These are phyloP conservation scores for Malbranchea cinnamomea DNA, from an alignment of 2,329 filamentous ascomycete genomes.

Conservation along the genomic window DNA sequence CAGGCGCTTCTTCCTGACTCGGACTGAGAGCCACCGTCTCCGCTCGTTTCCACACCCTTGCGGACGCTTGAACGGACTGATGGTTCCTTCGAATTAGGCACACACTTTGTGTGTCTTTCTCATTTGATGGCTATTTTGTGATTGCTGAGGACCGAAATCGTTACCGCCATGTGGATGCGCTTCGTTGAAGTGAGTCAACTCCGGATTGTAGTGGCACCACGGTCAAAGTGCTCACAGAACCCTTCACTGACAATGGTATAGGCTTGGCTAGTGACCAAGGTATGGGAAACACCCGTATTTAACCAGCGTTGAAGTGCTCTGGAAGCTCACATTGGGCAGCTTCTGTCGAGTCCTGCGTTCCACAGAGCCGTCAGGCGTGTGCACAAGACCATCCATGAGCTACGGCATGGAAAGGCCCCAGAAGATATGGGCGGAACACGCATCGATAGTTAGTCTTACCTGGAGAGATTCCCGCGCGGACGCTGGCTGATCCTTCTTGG, in stretches of 20 bases:
- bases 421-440: conserved; percentile 30
- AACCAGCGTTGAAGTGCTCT: conserved; percentile 3
- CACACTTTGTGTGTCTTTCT: conserved; percentile 6
- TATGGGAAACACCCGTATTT: conserved; percentile 1
- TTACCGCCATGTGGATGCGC: conserved; percentile 14
- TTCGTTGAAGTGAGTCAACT: conserved; percentile 20
- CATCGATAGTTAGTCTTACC: conserved; percentile 20
- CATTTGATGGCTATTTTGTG: conserved; percentile 5
- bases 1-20: too few relatives aligned
- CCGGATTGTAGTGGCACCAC: too few relatives aligned
- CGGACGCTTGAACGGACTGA: too few relatives aligned
- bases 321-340: conserved; percentile 15
- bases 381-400: conserved; percentile 26
- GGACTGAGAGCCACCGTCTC: too few relatives aligned
- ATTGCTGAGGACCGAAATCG: background rate
- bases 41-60: too few relatives aligned
- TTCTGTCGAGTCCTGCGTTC: conserved; percentile 29
- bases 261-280: conserved; percentile 24
- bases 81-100: background rate
- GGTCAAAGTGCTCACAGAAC: conserved; percentile 2
- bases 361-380: conserved; percentile 29
- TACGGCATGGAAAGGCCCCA: conserved; percentile 27
- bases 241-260: conserved; percentile 12
- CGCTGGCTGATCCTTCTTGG: conserved; percentile 1
- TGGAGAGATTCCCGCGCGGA: conserved; percentile 3